A percentile compares a stretch with the other conserved stretches of the same genome.
These are phyloP conservation scores for Pholiota molesta DNA, from an alignment of 768 basidiomycete genomes.

Conservation along the genomic window DNA sequence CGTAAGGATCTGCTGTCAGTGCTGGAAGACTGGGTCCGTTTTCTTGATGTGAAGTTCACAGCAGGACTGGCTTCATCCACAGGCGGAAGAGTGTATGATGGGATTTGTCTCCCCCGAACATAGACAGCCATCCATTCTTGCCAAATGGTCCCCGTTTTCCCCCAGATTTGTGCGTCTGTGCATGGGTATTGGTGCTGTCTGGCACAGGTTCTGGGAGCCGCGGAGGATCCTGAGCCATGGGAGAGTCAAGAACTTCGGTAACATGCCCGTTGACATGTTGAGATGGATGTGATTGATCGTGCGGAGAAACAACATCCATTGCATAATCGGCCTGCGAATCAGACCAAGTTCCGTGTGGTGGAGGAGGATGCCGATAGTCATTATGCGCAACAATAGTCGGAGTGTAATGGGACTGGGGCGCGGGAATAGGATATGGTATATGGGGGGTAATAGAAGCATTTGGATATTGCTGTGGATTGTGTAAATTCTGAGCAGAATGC, in stretches of 20 bases:
- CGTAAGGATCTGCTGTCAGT: constrained; percentile 70
- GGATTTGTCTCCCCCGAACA: constrained; percentile 78
- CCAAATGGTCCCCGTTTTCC: constrained; percentile 60
- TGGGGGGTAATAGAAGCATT: constrained; percentile 56
- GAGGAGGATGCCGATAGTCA: constrained; percentile 33
- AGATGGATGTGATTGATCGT: constrained; percentile 44
- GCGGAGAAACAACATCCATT: constrained; percentile 64
- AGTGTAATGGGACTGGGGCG: constrained; percentile 23
- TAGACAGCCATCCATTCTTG: constrained; percentile 67
- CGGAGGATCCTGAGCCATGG: constrained; percentile 56
- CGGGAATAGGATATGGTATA: constrained; percentile 45
- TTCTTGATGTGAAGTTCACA: constrained; percentile 67
- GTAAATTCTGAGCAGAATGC: constrained; percentile 39
- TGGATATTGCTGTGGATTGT: constrained; percentile 45
- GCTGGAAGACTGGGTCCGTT: constrained; percentile 79
- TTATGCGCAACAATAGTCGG: constrained; percentile 25
- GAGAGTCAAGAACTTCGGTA: constrained; percentile 55
- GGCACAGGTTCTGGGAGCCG: constrained; percentile 44
- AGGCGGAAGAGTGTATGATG: constrained; percentile 64
- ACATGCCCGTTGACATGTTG: constrained; percentile 42
- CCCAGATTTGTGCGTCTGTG: constrained; percentile 40
- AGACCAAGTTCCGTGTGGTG: constrained; percentile 30
- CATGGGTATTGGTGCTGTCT: constrained; percentile 38
- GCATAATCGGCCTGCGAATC: constrained; percentile 47
- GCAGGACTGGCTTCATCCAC: constrained; percentile 70